Evolutionary conservation across 768 basidiomycete genomes (phyloP).

Genomic region (Collybia sp.): DNA sequence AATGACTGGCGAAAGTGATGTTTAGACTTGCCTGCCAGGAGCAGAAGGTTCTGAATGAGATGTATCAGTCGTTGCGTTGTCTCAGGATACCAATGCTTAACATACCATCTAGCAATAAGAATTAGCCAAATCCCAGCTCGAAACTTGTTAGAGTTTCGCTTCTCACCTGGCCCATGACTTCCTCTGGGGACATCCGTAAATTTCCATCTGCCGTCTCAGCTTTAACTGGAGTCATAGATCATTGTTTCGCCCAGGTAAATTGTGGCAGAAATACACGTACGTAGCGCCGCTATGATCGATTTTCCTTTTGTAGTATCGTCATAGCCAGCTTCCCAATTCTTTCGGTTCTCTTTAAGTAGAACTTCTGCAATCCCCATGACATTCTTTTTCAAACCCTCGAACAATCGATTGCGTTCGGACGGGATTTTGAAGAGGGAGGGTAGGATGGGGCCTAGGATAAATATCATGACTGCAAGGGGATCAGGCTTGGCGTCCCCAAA

Average conservation of each 20-base stretch:
- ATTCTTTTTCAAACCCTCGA: conserved; percentile 1
- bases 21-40: conserved; percentile 22
- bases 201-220: conserved; percentile 10
- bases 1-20: not conserved
- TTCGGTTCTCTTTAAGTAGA: conserved; percentile 7
- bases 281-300: conserved; percentile 9
- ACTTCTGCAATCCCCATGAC: conserved; percentile 9
- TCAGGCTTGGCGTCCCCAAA: conserved; percentile 5
- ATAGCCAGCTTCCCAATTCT: conserved; percentile 7
- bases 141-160: not conserved
- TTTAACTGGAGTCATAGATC: conserved; percentile 7
- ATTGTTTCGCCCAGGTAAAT: not conserved
- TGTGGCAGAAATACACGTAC: not conserved
- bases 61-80: conserved; percentile 13
- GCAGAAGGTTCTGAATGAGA: conserved; percentile 26
- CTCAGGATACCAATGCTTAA: conserved; percentile 36
- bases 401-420: conserved; percentile 3
- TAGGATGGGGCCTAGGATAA: conserved; percentile 5
- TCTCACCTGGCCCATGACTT: conserved; percentile 23
- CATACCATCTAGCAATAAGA: conserved; percentile 17
- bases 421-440: conserved; percentile 11
- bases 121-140: not conserved
- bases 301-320: conserved; percentile 5
- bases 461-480: not conserved
- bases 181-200: conserved; percentile 17